These are phyloP conservation scores for Ambrosia trifida DNA, from an alignment of 129 eudicot species.

Conservation along the genomic window DNA sequence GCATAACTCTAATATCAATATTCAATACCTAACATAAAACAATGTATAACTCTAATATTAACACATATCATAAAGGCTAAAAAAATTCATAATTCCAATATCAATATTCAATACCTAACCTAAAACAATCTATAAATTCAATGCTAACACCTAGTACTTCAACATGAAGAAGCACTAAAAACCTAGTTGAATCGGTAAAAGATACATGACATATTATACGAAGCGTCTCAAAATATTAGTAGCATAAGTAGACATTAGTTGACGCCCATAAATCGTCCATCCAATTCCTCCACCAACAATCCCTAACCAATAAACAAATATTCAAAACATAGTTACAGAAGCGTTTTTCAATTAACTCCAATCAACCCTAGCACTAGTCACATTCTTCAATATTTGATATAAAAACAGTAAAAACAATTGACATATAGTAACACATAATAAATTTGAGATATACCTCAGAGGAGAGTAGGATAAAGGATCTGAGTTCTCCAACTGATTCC, in stretches of 20 bases:
- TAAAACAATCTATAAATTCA: too few relatives aligned
- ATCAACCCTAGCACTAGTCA: background rate
- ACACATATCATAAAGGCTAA: too few relatives aligned
- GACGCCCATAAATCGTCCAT: constrained; percentile 63
- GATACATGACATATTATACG: too few relatives aligned
- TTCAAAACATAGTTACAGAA: constrained; percentile 2
- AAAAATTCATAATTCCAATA: too few relatives aligned
- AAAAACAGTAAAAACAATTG: background rate
- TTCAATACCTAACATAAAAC: too few relatives aligned
- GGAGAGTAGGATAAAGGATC: constrained; percentile 56
- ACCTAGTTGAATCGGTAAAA: too few relatives aligned
- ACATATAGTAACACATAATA: background rate
- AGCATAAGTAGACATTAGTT: constrained; percentile 75
- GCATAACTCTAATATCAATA: too few relatives aligned
- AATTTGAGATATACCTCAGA: constrained; percentile 51
- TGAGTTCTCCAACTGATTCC: constrained; percentile 54
- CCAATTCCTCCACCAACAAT: constrained; percentile 77
- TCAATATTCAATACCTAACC: too few relatives aligned
- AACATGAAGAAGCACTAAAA: too few relatives aligned
- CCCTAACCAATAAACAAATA: constrained; percentile 46
- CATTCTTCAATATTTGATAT: background rate
- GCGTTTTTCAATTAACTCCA: background rate
- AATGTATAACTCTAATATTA: too few relatives aligned
- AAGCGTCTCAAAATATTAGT: too few relatives aligned
- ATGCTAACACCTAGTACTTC: too few relatives aligned